These are phyloP conservation scores for Narthecium ossifragum DNA, from an alignment of 106 monocot genomes.

Conservation along the genomic window DNA sequence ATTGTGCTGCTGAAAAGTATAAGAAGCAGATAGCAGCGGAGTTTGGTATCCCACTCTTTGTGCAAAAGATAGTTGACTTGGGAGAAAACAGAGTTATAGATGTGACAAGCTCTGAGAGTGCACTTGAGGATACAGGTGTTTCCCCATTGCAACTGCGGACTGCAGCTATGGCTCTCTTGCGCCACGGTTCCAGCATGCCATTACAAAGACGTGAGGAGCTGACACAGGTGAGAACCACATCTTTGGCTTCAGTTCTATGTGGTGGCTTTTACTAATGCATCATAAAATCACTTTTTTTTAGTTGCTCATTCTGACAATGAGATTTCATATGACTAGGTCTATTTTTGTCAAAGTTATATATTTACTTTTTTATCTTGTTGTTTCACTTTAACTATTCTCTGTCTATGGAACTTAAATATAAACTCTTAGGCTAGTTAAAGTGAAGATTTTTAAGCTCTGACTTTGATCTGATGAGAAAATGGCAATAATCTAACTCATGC, in stretches of 20 bases:
- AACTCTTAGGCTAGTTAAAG: too few relatives aligned
- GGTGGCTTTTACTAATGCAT: too few relatives aligned
- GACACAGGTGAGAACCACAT: constrained; percentile 37
- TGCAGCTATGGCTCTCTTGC: constrained; percentile 93
- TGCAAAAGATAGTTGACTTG: constrained; percentile 55
- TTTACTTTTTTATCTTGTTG: too few relatives aligned
- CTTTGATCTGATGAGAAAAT: too few relatives aligned
- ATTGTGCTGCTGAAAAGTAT: constrained; percentile 88
- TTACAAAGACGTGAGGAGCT: constrained; percentile 55
- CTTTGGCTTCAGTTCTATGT: too few relatives aligned
- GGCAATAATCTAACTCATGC: not conserved
- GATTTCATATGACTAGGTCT: too few relatives aligned
- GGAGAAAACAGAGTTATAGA: constrained; percentile 39
- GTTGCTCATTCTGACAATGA: too few relatives aligned
- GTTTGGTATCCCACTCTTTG: constrained; percentile 79
- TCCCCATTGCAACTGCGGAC: constrained; percentile 84
- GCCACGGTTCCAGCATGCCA: constrained; percentile 89
- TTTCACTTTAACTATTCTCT: too few relatives aligned
- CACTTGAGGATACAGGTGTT: constrained; percentile 44
- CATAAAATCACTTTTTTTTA: too few relatives aligned
- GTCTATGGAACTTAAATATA: too few relatives aligned
- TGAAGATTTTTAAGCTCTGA: too few relatives aligned
- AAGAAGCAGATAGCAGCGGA: constrained; percentile 76
- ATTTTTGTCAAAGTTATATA: too few relatives aligned
- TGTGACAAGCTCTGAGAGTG: constrained; percentile 11